Base-by-base conservation (phyloP, 495 filamentous ascomycete genomes). In the Lepraria neglecta region DNA sequence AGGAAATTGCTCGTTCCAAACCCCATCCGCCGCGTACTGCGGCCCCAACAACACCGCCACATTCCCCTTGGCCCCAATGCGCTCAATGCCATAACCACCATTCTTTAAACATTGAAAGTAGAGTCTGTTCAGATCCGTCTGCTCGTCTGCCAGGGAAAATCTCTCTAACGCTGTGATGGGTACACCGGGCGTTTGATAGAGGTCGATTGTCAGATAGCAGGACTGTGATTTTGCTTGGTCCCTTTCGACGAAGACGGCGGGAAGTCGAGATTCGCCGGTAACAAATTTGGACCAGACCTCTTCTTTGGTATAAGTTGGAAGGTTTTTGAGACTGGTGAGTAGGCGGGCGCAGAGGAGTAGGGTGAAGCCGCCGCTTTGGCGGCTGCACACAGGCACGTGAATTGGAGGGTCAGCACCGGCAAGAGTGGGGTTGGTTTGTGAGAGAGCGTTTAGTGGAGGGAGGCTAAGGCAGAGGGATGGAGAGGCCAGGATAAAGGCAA, bases 1-100 rank as follows among this genome's bases (percentile, higher is more conserved):
- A 9, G 28, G 19, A 11, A 54, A 47, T 19, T 53, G 7, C 5
- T 5, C 56, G 27, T 44, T 30, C 40, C 15, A 7, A 14, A 40
- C 0, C 19, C 17, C 33, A 14, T 60, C 40, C 27, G 12, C 40
- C 27, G 12, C 40, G 43, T 58, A 46, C 4, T 35, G 10, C 17
- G 56, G 61, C 19, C 61, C 61, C 45, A 63, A 58, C 35, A 63
- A 63, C 21, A 44, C 61, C 31, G 61, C 61, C 12, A 63, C 33
- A 30, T 63, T 58, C 4, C 61, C 61, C 0, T 51, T 35, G 24
- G 27, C 12, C 6, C 61, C 61, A 35, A 63, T 53, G 7, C 61
- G 43, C n/a, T 42, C 48, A 11, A 58, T 50, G 2, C 61, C 61
- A 43, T 48, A 24, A 2, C 9, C 15, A 10, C 46, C 28, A 19